Evolutionary conservation across 164 flowering plant species (phyloP), one percentile per base, ranked within the genome.

Genomic region (Macadamia tetraphylla): DNA sequence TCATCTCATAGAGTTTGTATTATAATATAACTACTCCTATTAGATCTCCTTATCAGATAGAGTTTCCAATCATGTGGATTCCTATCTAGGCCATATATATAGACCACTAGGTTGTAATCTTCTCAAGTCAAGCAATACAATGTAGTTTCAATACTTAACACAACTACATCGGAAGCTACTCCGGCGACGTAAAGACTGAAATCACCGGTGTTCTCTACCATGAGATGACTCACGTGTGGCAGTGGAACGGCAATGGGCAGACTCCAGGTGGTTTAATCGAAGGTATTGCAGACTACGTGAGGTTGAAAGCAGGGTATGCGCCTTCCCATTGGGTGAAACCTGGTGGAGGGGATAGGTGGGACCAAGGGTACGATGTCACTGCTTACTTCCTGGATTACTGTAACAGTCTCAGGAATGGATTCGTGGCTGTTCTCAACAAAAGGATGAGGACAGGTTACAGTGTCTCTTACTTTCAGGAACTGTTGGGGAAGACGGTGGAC

Each of bases 261-360:
- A 72, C 89, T 0, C 85, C 82, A 0, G 87, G 86, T 0, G 86
- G 88, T 1, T 61, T 88, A 60, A 85, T 81, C 2, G 91, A 87
- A 75, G 97, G 94, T 55, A 74, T 91, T 1, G 92, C 94, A 0
- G 94, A 87, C 68, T 88, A 32, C 42, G 87, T 88, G 63, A 80
- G 92, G 81, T 67, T 88, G 57, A 53, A 53, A 6, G 57, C 18
- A 1, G 57, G 57, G 11, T 74, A 48, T n/a, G 81, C 69, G 1
- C 87, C 94, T 3, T 60, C 82, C 1, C 84, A 84, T 52, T 87
- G 91, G 93, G 84, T 81, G 59, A 14, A 70, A 42, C 82, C 88
- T 0, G 88, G 93, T 5, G 66, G 69, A 40, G 93, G 93, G 4
- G 68, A 79, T 8, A 6, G 73, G 53, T 88, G 93, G 96, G 87